phyloP scores from a whole-genome alignment of 768 basidiomycete genomes.

The Agrocybe praecox region DNA sequence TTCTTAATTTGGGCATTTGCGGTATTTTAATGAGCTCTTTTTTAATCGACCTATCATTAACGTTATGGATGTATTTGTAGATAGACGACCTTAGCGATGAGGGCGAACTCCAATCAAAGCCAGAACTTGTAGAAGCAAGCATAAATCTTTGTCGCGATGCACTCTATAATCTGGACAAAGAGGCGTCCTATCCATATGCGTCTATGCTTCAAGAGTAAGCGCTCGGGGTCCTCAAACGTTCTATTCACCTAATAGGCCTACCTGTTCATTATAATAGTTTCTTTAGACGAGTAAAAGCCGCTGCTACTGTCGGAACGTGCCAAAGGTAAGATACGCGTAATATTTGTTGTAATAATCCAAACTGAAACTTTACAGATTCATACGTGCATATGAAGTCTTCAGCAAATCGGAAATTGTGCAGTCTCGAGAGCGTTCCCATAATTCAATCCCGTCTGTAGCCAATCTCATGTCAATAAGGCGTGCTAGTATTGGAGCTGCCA shows the following conservation, averaged over 20 bases:
- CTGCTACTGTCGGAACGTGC: conserved; percentile 6
- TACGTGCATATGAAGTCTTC: conserved; percentile 5
- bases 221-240: not conserved
- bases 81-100: conserved; percentile 28
- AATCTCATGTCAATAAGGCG: conserved; percentile 6
- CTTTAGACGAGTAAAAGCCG: conserved; percentile 4
- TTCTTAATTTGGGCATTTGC: conserved; percentile 28
- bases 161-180: conserved; percentile 5
- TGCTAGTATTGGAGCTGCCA: conserved; percentile 11
- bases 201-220: conserved; percentile 22
- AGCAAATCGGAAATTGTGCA: conserved; percentile 11
- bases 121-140: conserved; percentile 19
- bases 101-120: conserved; percentile 20
- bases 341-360: not conserved
- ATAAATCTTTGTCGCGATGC: conserved; percentile 16
- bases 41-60: no score
- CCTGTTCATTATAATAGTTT: conserved; percentile 3
- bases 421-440: conserved; percentile 4
- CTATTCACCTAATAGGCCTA: not conserved
- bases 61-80: conserved; percentile 4
- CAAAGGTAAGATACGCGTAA: not conserved
- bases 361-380: not conserved
- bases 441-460: conserved; percentile 3
- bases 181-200: conserved; percentile 15
- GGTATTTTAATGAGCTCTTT: conserved; percentile 8